Evolutionary conservation across 2,329 filamentous ascomycete species (phyloP), one percentile per base, ranked within the genome.

Genomic region (Chaetomiaceae sp.): DNA sequence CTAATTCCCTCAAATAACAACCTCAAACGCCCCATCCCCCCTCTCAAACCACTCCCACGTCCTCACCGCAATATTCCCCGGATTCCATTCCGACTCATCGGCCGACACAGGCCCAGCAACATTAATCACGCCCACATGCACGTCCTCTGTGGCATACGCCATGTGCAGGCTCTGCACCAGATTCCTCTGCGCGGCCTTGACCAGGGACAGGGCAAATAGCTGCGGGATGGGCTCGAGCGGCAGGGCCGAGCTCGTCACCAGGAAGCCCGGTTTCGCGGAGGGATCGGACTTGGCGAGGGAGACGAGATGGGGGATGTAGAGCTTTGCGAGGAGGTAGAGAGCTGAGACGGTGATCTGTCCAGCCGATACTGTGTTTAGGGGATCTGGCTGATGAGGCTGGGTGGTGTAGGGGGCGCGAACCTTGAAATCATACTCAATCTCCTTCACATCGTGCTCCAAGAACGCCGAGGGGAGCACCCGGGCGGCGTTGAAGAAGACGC

Each of bases 401-500:
- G 17, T 6, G 8, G 20, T 38, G 2, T 2, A 25, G 25, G 9
- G n/a, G 27, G 22, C 17, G 25, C 55, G 19, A 61, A 79, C 77
- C 62, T 72, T 74, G 49, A 80, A 74, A 52, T 81, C 78, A 47
- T 72, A 68, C 25, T 78, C 66, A 9, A 81, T 72, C 15, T 76
- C 72, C 39, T 72, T 66, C 2, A 75, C 67, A 2, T 60, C 62
- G 45, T 73, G 72, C 31, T 71, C 66, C 6, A 80, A 63, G 1
- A 76, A 66, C 3, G 68, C 64, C 22, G 69, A 72, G 0, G 71
- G 68, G 6, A 68, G 68, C 1, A 81, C 73, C 0, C 74, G 65
- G 3, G 78, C 78, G 0, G 78, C 76, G 58, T 81, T 81, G 68
- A 75, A 81, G 39, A 78, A 71, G 3, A 81, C 67, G 20, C 73